A percentile compares a stretch with the other conserved stretches of the same genome.
Conservation (phyloP, 2,329 filamentous ascomycete species). For the Oidium heveae region DNA sequence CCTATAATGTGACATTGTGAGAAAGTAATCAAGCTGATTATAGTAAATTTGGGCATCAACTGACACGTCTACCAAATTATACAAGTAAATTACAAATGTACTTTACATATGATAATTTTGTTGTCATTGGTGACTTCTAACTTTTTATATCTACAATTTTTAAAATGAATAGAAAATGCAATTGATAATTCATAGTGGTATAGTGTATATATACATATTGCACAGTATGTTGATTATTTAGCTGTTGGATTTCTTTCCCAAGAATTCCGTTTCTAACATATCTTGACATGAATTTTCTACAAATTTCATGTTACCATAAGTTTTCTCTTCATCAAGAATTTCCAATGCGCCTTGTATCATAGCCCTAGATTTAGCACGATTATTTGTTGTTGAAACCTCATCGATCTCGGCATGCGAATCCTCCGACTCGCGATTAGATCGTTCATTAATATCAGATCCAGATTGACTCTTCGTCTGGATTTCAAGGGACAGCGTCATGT, state of each 20-base stretch:
- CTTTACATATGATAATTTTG: too few species aligned
- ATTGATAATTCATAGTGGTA: too few species aligned
- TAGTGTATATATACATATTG: too few species aligned
- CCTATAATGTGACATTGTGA: too few species aligned
- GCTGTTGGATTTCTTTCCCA: background rate
- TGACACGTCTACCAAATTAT: too few species aligned
- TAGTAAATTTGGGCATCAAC: too few species aligned
- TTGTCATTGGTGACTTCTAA: too few species aligned
- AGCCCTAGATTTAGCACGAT: background rate
- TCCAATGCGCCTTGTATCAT: background rate
- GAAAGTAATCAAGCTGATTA: too few species aligned
- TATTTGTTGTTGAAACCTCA: background rate
- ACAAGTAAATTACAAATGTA: too few species aligned
- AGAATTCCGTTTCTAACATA: background rate
- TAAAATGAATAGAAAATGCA: too few species aligned
- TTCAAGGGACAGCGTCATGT: background rate
- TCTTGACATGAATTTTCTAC: background rate
- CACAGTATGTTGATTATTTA: background rate
- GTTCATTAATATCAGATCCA: background rate
- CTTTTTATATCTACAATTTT: too few species aligned
- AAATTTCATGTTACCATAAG: background rate
- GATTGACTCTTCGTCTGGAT: background rate
- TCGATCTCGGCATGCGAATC: background rate
- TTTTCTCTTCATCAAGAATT: background rate
- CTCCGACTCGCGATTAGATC: background rate